Percentiles rank a stretch among this genome's conserved stretches.
These are phyloP conservation scores for Euphorbia celastroides DNA, from an alignment of 441 rosid species.

Conservation along the genomic window DNA sequence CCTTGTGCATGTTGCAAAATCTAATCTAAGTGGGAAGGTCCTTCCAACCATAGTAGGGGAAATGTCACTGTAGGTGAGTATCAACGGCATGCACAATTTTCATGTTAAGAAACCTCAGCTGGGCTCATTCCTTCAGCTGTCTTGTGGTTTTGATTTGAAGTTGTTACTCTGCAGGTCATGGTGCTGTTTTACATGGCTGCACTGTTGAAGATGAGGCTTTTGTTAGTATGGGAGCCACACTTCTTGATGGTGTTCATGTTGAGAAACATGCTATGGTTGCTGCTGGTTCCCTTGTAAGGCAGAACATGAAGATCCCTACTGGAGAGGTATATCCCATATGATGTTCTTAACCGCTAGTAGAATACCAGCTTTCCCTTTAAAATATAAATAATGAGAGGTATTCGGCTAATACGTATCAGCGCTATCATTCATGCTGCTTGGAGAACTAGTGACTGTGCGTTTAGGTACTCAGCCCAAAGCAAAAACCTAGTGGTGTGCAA, in stretches of 20 bases:
- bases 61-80: slow-evolving; percentile 85
- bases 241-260: slow-evolving; percentile 86
- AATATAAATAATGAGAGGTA: background rate
- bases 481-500: background rate
- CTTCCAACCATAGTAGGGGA: slow-evolving; percentile 76
- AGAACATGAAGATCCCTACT: slow-evolving; percentile 74
- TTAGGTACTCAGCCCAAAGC: background rate
- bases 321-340: slow-evolving; percentile 58
- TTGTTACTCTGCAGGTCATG: slow-evolving; percentile 59
- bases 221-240: slow-evolving; percentile 88
- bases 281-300: slow-evolving; percentile 95
- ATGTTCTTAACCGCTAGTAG: background rate
- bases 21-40: slow-evolving; percentile 91
- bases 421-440: background rate
- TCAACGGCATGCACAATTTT: background rate
- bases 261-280: slow-evolving; percentile 91
- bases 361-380: background rate
- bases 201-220: slow-evolving; percentile 88
- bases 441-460: background rate
- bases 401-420: background rate
- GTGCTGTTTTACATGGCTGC: slow-evolving; percentile 96
- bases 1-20: slow-evolving; percentile 90
- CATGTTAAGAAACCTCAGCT: background rate
- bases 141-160: slow-evolving; percentile 20
- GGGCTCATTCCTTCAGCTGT: slow-evolving; percentile 6